Evolutionary conservation across 495 filamentous ascomycete species (phyloP), one percentile per base, ranked within the genome.

Genomic region (Sphaerosporella brunnea): DNA sequence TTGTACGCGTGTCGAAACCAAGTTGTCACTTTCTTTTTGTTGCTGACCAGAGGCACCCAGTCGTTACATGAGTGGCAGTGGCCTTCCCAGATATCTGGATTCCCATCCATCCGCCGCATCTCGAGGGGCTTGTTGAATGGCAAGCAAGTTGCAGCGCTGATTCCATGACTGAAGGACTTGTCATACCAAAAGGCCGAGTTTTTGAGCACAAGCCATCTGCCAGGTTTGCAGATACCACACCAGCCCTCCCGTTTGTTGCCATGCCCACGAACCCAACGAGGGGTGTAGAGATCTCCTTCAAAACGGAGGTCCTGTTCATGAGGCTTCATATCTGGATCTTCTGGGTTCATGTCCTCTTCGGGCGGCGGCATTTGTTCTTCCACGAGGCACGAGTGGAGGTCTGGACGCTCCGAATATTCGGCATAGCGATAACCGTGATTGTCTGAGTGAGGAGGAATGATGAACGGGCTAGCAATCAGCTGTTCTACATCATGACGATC

Each of bases 171-270:
- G 60, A 85, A 86, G 48, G 72, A 78, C 62, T 84, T 86, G 65
- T 86, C 81, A 59, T 86, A 86, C 81, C 81, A 86, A 63, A 81
- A 86, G 9, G 80, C 81, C 48, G 77, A 81, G 62, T 85, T 86
- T 66, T 86, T 86, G 45, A 86, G 63, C 15, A 84, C 81, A 10
- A 85, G 68, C 81, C 81, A 86, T 35, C 81, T 70, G 4, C 81
- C 81, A 3, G 80, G 81, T 56, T 82, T 82, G 65, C 81, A 86
- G 54, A 84, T 79, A 10, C 80, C 82, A 50, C 81, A 86, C 82
- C 82, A 86, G 4, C 82, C 81, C 62, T 86, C 82, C 25, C 81
- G 74, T 65, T 82, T 83, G 64, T 83, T 82, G 11, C 82, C 81
- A 52, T 81, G 77, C 15, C 80, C 81, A 30, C 81, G 77, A 18